These are phyloP conservation scores for Haemoproteus tartakovskyi DNA, from an alignment of 169 alveolate genomes.

Conservation along the genomic window DNA sequence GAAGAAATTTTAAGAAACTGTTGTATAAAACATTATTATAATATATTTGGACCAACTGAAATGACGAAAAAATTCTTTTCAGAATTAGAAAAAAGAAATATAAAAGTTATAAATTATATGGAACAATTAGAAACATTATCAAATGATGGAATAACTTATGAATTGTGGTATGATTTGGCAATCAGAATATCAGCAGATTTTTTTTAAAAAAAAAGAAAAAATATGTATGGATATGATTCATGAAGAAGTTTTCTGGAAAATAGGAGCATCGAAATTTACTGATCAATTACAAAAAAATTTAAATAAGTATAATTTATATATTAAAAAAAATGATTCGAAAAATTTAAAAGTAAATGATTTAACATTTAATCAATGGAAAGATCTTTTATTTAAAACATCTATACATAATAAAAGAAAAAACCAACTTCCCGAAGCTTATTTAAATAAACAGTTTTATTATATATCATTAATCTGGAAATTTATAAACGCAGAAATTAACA, in stretches of 20 bases:
- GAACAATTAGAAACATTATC: slow-evolving; percentile 25
- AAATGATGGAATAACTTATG: slow-evolving; percentile 46
- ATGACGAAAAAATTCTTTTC: slow-evolving; percentile 27
- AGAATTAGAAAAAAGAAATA: slow-evolving; percentile 22
- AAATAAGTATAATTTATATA: slow-evolving; percentile 9
- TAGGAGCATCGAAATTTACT: slow-evolving; percentile 20
- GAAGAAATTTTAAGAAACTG: slow-evolving; percentile 13
- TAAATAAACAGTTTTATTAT: slow-evolving; percentile 26
- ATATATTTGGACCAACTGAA: slow-evolving; percentile 51
- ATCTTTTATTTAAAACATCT: slow-evolving; percentile 3
- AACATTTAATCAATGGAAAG: slow-evolving; percentile 36
- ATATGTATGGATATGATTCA: slow-evolving; percentile 16
- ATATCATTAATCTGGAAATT: slow-evolving; percentile 39
- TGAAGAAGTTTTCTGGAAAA: slow-evolving; percentile 42
- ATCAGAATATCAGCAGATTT: slow-evolving; percentile 30
- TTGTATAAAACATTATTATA: slow-evolving; percentile 39
- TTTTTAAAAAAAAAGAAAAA: slow-evolving; percentile 38
- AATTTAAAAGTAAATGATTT: background rate
- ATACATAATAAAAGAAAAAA: slow-evolving; percentile 4
- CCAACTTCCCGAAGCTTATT: background rate
- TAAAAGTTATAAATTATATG: slow-evolving; percentile 17
- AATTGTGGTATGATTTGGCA: slow-evolving; percentile 47
- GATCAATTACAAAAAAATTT: background rate
- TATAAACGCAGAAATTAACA: slow-evolving; percentile 21
- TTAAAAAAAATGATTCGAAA: slow-evolving; percentile 9